Percentiles rank a stretch among this genome's conserved stretches.
These are phyloP conservation scores for Hyaloperonospora brassicae DNA, from an alignment of 352 stramenopile genomes.

Conservation along the genomic window DNA sequence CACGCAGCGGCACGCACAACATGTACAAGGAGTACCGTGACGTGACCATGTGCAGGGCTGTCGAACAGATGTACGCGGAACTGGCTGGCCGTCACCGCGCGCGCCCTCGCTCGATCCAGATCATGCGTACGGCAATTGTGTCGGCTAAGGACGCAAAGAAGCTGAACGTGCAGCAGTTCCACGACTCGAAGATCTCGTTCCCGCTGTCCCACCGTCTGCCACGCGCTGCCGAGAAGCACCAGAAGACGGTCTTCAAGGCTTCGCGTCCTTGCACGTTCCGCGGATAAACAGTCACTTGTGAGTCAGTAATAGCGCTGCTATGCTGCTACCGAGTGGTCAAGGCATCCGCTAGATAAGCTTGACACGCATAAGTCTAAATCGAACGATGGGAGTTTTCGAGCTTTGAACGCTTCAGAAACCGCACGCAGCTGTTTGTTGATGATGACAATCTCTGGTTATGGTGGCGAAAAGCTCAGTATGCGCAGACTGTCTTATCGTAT, in stretches of 20 bases:
- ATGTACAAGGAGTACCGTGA: slow-evolving; percentile 99
- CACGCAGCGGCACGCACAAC: slow-evolving; percentile 99
- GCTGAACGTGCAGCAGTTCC: slow-evolving; percentile 95
- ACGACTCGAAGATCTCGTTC: slow-evolving; percentile 96
- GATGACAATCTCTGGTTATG: no score
- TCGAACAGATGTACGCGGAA: slow-evolving; percentile 98
- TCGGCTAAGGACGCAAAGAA: slow-evolving; percentile 94
- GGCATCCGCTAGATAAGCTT: no score
- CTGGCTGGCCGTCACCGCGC: slow-evolving; percentile 97
- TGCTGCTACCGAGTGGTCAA: no score
- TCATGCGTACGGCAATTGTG: slow-evolving; percentile 97
- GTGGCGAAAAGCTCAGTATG: no score
- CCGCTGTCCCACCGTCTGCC: slow-evolving; percentile 95
- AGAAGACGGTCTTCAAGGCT: slow-evolving; percentile 94
- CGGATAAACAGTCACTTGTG: slow-evolving; percentile 72
- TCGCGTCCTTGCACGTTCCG: slow-evolving; percentile 96
- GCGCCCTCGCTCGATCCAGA: slow-evolving; percentile 97
- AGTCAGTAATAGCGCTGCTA: no score
- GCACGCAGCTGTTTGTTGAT: no score
- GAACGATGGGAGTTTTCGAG: no score
- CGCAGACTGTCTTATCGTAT: no score
- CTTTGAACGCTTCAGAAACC: no score
- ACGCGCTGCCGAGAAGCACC: slow-evolving; percentile 91
- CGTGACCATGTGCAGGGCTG: slow-evolving; percentile 93
- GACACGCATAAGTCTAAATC: no score